A percentile compares a stretch with the other conserved stretches of the same genome.
Evolutionary conservation across 371 early-diverging fungal genomes (phyloP).

Genomic region (Mortierella sp.): DNA sequence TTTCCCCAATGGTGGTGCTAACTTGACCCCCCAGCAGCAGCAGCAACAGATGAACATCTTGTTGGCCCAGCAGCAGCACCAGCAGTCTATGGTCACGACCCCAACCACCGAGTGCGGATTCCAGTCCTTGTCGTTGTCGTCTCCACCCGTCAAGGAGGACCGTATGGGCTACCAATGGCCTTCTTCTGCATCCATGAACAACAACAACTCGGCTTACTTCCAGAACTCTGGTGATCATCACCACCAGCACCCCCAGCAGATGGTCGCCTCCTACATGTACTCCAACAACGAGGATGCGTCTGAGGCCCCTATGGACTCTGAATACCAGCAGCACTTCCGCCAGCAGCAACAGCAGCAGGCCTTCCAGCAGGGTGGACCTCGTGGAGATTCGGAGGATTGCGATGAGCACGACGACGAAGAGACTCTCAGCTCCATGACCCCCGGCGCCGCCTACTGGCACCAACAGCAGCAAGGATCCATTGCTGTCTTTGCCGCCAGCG

Average conservation of each 20-base stretch:
- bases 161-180: conserved; percentile 35
- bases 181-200: background rate
- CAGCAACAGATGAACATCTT: conserved; percentile 37
- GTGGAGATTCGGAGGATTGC: background rate
- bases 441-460: conserved; percentile 19
- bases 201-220: background rate
- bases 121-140: conserved; percentile 42
- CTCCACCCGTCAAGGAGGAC: conserved; percentile 42
- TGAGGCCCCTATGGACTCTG: background rate
- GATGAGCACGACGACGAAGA: background rate
- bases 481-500: conserved; percentile 30
- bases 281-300: conserved; percentile 11
- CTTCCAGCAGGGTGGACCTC: background rate
- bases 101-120: conserved; percentile 55
- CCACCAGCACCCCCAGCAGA: conserved; percentile 17
- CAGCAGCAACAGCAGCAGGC: background rate
- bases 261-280: conserved; percentile 14
- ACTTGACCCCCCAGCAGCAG: conserved; percentile 33
- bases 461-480: conserved; percentile 17
- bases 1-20: background rate
- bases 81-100: conserved; percentile 36
- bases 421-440: background rate
- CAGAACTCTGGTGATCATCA: background rate
- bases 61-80: conserved; percentile 43
- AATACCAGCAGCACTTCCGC: background rate